Evolutionary conservation across 2,329 filamentous ascomycete genomes (phyloP).

Genomic region (Sporothrix curviconia): DNA sequence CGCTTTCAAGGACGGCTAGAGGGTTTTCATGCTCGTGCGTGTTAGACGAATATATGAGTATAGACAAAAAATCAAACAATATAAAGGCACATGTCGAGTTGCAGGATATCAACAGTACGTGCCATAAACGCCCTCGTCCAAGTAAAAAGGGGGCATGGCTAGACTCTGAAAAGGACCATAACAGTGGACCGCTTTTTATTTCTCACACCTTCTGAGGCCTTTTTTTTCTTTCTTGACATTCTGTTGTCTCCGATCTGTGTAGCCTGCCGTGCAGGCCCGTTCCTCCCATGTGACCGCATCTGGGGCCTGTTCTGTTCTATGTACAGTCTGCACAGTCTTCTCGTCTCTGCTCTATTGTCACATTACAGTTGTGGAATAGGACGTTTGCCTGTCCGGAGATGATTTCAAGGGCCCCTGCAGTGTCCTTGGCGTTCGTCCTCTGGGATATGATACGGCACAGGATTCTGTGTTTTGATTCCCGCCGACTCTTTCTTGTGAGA

Average conservation of each 20-base stretch:
- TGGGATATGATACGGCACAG: too few species aligned
- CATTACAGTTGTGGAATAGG: neutral
- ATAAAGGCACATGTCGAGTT: neutral
- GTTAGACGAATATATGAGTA: neutral
- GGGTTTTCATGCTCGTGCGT: too few species aligned
- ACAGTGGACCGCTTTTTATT: neutral
- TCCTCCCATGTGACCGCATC: conserved; percentile 10
- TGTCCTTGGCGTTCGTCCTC: too few species aligned
- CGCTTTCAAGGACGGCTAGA: too few species aligned
- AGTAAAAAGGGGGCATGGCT: neutral
- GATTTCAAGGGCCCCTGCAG: too few species aligned
- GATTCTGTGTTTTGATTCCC: too few species aligned
- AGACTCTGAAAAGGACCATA: too few species aligned
- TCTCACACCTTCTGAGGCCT: neutral
- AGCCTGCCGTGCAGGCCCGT: conserved; percentile 7
- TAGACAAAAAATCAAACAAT: neutral
- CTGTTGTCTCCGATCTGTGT: neutral
- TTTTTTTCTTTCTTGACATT: neutral
- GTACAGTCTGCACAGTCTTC: neutral
- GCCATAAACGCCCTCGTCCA: neutral
- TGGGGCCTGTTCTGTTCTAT: neutral
- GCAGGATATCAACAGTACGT: neutral
- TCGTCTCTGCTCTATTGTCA: too few species aligned
- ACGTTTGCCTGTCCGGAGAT: neutral
- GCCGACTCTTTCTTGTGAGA: too few species aligned